Percentiles rank a stretch among this genome's conserved stretches.
These are phyloP conservation scores for Saccharomyces cerevisiae DNA, from an alignment of 805 yeast species.

Conservation along the genomic window DNA sequence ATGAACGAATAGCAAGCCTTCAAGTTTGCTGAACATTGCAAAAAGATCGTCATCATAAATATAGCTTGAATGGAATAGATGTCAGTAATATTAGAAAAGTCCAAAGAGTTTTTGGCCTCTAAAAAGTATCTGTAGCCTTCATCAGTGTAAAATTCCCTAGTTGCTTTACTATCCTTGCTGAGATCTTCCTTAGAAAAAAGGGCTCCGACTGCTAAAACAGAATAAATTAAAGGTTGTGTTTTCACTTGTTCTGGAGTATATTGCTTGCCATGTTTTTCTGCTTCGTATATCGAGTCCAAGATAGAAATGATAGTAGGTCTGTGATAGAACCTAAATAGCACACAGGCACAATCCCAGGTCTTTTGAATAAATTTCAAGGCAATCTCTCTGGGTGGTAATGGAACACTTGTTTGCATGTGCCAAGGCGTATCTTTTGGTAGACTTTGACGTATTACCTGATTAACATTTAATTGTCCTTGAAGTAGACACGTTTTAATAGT, in stretches of 20 bases:
- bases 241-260: conserved; percentile 59
- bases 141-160: conserved; percentile 40
- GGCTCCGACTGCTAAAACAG: conserved; percentile 86
- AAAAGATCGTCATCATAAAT: conserved; percentile 75
- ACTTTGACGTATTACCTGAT: neutral
- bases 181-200: conserved; percentile 52
- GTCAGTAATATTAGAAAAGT: conserved; percentile 75
- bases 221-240: conserved; percentile 71
- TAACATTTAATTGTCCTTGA: conserved; percentile 1
- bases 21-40: conserved; percentile 81
- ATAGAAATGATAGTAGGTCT: conserved; percentile 72
- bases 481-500: conserved; percentile 3
- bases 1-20: conserved; percentile 84
- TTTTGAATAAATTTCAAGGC: conserved; percentile 64
- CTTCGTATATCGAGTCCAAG: conserved; percentile 64
- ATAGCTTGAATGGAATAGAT: conserved; percentile 75
- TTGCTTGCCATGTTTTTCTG: conserved; percentile 56
- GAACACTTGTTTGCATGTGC: neutral
- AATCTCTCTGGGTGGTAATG: conserved; percentile 62
- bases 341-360: conserved; percentile 83
- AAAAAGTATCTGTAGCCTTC: conserved; percentile 75
- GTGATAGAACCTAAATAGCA: conserved; percentile 76
- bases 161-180: conserved; percentile 26
- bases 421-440: neutral
- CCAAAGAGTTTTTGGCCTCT: conserved; percentile 72